A percentile compares a stretch with the other conserved stretches of the same genome.
Conservation (phyloP, 2,329 filamentous ascomycete species). For the Macrophomina pseudophaseolina region DNA sequence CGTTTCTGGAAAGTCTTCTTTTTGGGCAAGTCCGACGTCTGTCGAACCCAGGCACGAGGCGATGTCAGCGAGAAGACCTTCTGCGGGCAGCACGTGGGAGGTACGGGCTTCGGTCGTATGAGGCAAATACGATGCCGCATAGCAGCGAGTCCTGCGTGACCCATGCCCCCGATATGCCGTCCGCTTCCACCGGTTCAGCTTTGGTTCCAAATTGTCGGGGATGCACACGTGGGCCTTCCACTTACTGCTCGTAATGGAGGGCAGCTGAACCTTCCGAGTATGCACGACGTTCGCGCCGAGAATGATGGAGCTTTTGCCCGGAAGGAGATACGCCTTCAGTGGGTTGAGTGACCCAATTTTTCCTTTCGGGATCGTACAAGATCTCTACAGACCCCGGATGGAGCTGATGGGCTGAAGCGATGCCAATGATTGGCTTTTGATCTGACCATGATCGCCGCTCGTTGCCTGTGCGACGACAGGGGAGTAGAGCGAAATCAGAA, state of each 20-base stretch:
- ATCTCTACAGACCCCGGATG: background rate
- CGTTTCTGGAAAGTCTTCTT: no score
- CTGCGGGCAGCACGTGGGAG: background rate
- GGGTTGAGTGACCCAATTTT: background rate
- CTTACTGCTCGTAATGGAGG: background rate
- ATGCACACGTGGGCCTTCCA: background rate
- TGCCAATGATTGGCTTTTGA: background rate
- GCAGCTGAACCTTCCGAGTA: background rate
- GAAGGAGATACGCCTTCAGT: background rate
- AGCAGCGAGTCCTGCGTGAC: background rate
- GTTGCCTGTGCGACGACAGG: no score
- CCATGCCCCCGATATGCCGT: background rate
- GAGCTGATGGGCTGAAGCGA: background rate
- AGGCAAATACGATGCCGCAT: background rate
- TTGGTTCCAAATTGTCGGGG: no score
- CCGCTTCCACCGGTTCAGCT: background rate
- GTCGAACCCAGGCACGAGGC: background rate
- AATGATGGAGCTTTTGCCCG: background rate
- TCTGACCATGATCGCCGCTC: background rate
- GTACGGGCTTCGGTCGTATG: background rate
- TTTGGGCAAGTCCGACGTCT: background rate
- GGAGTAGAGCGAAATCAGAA: constrained; percentile 26
- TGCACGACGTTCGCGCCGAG: background rate
- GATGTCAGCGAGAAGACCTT: background rate
- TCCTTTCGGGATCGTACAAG: background rate